Conservation (phyloP, 495 filamentous ascomycete species). For the Penicillium samsonianum region DNA sequence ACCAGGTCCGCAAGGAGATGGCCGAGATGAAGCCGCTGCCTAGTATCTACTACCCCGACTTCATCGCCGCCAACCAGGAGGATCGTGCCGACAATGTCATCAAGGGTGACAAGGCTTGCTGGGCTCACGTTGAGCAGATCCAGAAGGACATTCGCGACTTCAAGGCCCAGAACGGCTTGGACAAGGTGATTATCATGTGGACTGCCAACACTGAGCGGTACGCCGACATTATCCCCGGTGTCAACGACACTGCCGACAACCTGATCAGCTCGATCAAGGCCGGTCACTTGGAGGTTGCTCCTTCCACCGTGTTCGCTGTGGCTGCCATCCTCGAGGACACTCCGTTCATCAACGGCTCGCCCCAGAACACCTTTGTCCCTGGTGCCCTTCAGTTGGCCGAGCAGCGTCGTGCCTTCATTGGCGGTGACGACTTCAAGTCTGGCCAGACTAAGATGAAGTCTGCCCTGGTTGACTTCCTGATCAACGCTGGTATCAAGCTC, state of each 20-base stretch:
- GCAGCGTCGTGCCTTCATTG: conserved; percentile 85
- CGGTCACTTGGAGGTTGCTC: conserved; percentile 85
- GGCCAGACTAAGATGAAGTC: conserved; percentile 99
- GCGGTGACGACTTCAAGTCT: conserved; percentile 99
- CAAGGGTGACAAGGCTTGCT: conserved; percentile 76
- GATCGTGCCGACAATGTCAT: conserved; percentile 93
- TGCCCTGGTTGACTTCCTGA: conserved; percentile 95
- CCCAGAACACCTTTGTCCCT: conserved; percentile 98
- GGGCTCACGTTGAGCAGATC: conserved; percentile 88
- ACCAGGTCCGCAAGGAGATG: conserved; percentile 90
- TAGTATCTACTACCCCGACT: conserved; percentile 98
- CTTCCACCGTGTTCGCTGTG: conserved; percentile 94
- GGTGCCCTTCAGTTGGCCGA: conserved; percentile 90
- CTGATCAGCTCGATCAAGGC: conserved; percentile 80
- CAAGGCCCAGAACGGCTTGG: conserved; percentile 79
- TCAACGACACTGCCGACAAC: conserved; percentile 97
- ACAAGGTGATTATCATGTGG: conserved; percentile 98
- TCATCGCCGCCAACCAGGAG: conserved; percentile 98
- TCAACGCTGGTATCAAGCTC: conserved; percentile 98
- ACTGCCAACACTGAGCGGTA: conserved; percentile 99
- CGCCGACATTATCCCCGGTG: conserved; percentile 79
- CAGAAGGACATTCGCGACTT: conserved; percentile 95
- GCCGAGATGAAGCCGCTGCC: conserved; percentile 83
- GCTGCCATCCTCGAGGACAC: conserved; percentile 85
- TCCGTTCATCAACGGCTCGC: conserved; percentile 99